phyloP scores from a whole-genome alignment of 805 yeast genomes.

The Nakazawaea siamensis region DNA sequence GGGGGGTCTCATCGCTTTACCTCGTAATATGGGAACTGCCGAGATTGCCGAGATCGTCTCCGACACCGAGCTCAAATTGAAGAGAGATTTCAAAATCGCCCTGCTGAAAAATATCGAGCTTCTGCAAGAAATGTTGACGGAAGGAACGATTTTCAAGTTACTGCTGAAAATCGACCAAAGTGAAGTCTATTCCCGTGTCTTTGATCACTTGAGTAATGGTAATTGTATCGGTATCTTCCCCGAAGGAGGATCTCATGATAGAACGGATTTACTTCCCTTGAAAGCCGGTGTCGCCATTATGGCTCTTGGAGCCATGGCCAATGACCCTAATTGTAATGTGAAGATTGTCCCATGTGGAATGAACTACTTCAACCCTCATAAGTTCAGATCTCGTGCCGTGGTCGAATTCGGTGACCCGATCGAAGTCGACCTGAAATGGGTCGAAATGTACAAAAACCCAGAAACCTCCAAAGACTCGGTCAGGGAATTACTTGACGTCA shows the following conservation, averaged over 20 bases:
- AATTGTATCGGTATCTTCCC: constrained; percentile 91
- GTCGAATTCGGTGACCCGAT: constrained; percentile 91
- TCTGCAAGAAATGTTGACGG: constrained; percentile 29
- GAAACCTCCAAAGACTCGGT: constrained; percentile 69
- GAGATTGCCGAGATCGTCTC: constrained; percentile 60
- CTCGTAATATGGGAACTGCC: constrained; percentile 68
- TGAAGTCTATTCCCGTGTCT: constrained; percentile 74
- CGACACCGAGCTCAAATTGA: constrained; percentile 61
- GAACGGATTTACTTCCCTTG: constrained; percentile 83
- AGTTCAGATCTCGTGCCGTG: constrained; percentile 91
- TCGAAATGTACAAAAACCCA: constrained; percentile 49
- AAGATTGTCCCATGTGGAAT: constrained; percentile 94
- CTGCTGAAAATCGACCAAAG: constrained; percentile 87
- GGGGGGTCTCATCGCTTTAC: constrained; percentile 68
- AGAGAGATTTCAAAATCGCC: constrained; percentile 53
- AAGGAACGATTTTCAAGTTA: constrained; percentile 53
- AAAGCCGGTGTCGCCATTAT: constrained; percentile 97
- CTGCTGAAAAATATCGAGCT: constrained; percentile 31
- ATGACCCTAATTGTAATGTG: constrained; percentile 67
- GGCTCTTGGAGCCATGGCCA: constrained; percentile 92
- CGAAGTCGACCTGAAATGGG: constrained; percentile 51
- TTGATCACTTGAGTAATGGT: constrained; percentile 72
- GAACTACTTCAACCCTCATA: constrained; percentile 95
- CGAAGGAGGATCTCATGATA: constrained; percentile 97
- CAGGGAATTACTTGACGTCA: constrained; percentile 56